These are phyloP conservation scores for Ambrosiella xylebori DNA, from an alignment of 2,329 filamentous ascomycete species.

Conservation along the genomic window DNA sequence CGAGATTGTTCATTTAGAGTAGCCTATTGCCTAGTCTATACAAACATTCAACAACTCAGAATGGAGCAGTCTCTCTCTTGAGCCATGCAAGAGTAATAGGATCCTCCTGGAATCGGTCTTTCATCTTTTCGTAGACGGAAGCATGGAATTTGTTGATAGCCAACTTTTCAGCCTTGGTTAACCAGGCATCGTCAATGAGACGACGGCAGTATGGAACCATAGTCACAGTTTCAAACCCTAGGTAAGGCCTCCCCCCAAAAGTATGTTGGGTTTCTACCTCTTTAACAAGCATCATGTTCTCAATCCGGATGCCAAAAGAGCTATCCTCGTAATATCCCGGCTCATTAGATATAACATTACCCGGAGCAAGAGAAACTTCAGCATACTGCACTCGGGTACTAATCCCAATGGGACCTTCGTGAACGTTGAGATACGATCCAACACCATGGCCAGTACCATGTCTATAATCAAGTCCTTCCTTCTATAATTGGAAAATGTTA, in stretches of 20 bases:
- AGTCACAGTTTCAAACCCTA: slow-evolving; percentile 93
- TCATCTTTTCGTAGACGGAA: slow-evolving; percentile 69
- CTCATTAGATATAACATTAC: slow-evolving; percentile 91
- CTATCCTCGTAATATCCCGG: slow-evolving; percentile 96
- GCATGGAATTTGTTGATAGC: slow-evolving; percentile 81
- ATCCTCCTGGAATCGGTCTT: slow-evolving; percentile 56
- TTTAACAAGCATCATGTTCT: slow-evolving; percentile 83
- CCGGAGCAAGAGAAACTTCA: slow-evolving; percentile 75
- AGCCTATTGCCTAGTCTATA: background rate
- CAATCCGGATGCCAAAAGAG: slow-evolving; percentile 84
- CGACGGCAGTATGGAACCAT: slow-evolving; percentile 91
- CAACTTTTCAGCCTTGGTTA: slow-evolving; percentile 57
- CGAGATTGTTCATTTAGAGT: no score
- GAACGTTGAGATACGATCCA: slow-evolving; percentile 88
- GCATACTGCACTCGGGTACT: slow-evolving; percentile 82
- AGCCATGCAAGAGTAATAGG: slow-evolving; percentile 61
- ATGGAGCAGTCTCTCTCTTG: slow-evolving; percentile 51
- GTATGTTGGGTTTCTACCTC: slow-evolving; percentile 74
- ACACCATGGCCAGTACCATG: slow-evolving; percentile 95
- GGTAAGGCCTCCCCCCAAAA: slow-evolving; percentile 85
- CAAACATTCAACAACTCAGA: background rate
- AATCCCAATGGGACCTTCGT: slow-evolving; percentile 93
- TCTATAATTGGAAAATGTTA: slow-evolving; percentile 20
- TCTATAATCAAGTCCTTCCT: slow-evolving; percentile 77
- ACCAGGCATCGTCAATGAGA: slow-evolving; percentile 56